Evolutionary conservation across 2,329 filamentous ascomycete species (phyloP).

Genomic region (Plectosphaerella plurivora): DNA sequence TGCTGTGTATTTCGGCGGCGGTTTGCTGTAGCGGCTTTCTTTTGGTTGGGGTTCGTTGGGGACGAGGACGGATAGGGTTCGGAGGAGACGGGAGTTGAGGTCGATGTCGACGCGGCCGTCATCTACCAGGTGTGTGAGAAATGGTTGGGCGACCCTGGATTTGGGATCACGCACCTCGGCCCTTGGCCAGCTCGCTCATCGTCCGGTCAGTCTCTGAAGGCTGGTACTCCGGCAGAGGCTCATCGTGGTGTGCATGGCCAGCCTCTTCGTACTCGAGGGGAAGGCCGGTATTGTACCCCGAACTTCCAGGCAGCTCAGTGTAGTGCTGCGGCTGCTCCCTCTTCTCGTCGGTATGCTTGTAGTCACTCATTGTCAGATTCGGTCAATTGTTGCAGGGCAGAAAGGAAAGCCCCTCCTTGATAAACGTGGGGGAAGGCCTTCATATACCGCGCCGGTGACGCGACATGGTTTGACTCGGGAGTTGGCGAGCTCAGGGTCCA

Average conservation of each 20-base stretch:
- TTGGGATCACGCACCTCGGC: neutral
- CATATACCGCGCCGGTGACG: too few species aligned
- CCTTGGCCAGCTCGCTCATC: neutral
- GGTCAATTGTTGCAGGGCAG: too few species aligned
- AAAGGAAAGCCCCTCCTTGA: too few species aligned
- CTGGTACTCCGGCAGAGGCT: neutral
- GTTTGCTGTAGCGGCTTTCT: slow-evolving; percentile 2
- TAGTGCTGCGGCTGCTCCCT: too few species aligned
- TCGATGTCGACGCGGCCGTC: slow-evolving; percentile 11
- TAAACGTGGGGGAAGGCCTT: too few species aligned
- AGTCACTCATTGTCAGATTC: too few species aligned
- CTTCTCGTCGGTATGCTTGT: too few species aligned
- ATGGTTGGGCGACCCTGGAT: too few species aligned
- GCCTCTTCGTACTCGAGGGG: neutral
- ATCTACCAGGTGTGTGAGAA: neutral
- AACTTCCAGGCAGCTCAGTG: too few species aligned
- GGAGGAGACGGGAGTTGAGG: slow-evolving; percentile 8
- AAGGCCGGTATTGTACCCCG: neutral
- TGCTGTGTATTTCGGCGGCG: slow-evolving; percentile 2
- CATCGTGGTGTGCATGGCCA: neutral
- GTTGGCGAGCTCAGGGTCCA: too few species aligned
- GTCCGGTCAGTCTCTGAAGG: neutral
- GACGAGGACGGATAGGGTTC: slow-evolving; percentile 7
- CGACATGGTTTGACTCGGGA: too few species aligned
- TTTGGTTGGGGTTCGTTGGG: slow-evolving; percentile 4